Evolutionary conservation across 352 stramenopile genomes (phyloP).

Genomic region (Pythium folliculosum): DNA sequence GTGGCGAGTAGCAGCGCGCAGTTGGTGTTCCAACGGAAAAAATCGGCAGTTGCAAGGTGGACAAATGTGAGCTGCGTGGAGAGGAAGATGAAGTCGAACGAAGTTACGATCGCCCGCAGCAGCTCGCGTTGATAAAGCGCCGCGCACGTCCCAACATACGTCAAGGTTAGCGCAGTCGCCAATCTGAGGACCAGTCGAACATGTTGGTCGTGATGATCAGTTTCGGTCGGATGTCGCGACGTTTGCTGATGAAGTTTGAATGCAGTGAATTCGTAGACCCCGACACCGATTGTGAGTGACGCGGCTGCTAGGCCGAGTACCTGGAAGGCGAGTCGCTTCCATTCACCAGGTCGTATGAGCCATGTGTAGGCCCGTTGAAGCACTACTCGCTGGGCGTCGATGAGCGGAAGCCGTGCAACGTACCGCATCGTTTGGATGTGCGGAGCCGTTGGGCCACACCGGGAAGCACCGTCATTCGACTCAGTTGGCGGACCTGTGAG

Average conservation of each 20-base stretch:
- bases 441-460: background rate
- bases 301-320: background rate
- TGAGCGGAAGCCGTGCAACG: background rate
- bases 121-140: conserved; percentile 13
- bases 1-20: conserved; percentile 16
- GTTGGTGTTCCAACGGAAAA: conserved; percentile 17
- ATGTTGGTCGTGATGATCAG: background rate
- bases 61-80: conserved; percentile 26
- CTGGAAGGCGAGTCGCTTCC: background rate
- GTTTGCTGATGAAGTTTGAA: background rate
- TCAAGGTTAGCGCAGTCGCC: background rate
- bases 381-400: conserved; percentile 10
- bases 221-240: background rate
- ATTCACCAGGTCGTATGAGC: background rate
- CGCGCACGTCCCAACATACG: conserved; percentile 8
- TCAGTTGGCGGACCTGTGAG: background rate
- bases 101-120: conserved; percentile 4
- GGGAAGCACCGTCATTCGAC: background rate
- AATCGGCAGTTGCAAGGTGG: conserved; percentile 21
- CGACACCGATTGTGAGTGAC: background rate
- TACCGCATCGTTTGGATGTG: conserved; percentile 25
- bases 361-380: conserved; percentile 8
- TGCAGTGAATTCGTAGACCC: conserved; percentile 5
- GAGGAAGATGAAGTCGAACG: conserved; percentile 32
- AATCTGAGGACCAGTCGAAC: background rate